Evolutionary conservation across 2,329 filamentous ascomycete species (phyloP).

Genomic region (Aspergillus transmontanensis): DNA sequence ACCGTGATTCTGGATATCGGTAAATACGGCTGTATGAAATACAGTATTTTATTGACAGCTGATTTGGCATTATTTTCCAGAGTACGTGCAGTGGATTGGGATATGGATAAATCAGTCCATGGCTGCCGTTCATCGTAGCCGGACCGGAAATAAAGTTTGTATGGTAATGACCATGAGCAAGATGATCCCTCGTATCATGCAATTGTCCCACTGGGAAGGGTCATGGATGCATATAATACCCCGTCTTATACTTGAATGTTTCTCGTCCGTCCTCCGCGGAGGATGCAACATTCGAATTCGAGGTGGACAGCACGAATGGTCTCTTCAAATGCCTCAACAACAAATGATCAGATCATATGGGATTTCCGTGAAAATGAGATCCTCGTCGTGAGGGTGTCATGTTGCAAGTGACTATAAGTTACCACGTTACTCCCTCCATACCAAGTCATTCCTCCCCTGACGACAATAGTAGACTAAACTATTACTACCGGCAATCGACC

Average conservation of each 20-base stretch:
- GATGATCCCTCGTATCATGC: conserved; percentile 7
- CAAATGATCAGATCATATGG: background rate
- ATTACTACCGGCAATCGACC: background rate
- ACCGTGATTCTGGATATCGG: background rate
- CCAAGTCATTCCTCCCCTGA: no score
- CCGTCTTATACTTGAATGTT: background rate
- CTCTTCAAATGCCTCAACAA: background rate
- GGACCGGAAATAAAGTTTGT: background rate
- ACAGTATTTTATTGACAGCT: background rate
- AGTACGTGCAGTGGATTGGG: background rate
- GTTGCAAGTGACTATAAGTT: background rate
- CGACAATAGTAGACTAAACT: no score
- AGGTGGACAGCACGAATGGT: no score
- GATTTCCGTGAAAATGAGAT: background rate
- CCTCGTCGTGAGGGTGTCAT: background rate
- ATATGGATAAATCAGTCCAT: background rate
- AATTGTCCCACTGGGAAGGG: conserved; percentile 1
- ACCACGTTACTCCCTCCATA: no score
- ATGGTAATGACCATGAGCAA: conserved; percentile 2
- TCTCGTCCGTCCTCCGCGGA: background rate
- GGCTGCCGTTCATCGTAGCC: background rate
- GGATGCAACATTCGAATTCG: background rate
- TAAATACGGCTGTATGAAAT: background rate
- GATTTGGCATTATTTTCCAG: background rate
- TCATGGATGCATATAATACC: background rate